phyloP scores from a whole-genome alignment of 2,329 filamentous ascomycete species.

The Neofusicoccum ribis region DNA sequence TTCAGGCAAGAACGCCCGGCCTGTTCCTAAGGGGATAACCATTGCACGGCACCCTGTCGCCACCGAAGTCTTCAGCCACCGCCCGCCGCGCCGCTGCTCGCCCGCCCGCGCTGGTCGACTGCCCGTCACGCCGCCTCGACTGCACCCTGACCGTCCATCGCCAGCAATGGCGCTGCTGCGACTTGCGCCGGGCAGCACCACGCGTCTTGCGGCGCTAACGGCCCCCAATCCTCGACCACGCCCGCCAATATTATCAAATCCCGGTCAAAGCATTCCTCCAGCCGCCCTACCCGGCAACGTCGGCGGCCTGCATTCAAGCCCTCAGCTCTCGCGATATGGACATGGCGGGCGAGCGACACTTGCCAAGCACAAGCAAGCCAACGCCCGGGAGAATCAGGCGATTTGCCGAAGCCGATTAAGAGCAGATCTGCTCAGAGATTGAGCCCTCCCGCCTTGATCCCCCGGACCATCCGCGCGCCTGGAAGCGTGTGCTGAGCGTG shows the following conservation, averaged over 20 bases:
- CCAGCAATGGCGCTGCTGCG: background rate
- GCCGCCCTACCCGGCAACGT: background rate
- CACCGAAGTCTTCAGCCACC: conserved; percentile 6
- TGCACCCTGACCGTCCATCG: background rate
- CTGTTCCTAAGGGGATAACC: conserved; percentile 11
- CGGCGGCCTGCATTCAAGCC: background rate
- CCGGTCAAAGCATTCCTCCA: background rate
- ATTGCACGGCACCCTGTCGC: conserved; percentile 12
- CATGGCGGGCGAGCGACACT: too few relatives aligned
- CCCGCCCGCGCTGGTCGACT: background rate
- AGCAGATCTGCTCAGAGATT: background rate
- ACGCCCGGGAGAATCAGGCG: background rate
- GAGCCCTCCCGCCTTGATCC: background rate
- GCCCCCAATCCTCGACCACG: background rate
- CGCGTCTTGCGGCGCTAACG: background rate
- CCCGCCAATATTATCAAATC: background rate
- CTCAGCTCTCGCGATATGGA: too few relatives aligned
- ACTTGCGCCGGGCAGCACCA: background rate
- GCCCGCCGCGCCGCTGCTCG: background rate
- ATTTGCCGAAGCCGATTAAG: background rate
- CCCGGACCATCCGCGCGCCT: conserved; percentile 5
- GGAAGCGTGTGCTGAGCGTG: background rate
- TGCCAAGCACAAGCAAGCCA: background rate
- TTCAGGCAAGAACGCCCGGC: background rate
- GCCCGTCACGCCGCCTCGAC: background rate